These are phyloP conservation scores for Tricholoma sp. DNA, from an alignment of 768 basidiomycete species.

Conservation along the genomic window DNA sequence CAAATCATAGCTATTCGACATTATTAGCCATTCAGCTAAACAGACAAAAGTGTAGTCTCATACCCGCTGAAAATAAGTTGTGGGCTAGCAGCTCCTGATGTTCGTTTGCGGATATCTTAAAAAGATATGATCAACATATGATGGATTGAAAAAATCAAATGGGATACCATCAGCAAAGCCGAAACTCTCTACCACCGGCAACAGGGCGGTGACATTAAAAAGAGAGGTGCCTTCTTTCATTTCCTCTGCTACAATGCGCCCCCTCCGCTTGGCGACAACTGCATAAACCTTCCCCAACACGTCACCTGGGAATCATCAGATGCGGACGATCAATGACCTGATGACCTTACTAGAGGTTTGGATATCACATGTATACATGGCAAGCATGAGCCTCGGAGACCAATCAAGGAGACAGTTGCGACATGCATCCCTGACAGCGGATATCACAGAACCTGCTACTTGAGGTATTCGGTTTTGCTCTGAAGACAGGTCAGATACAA, in stretches of 20 bases:
- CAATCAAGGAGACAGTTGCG: constrained; percentile 89
- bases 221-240: constrained; percentile 98
- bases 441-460: constrained; percentile 86
- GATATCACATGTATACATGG: constrained; percentile 99
- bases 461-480: constrained; percentile 79
- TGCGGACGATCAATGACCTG: constrained; percentile 2
- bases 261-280: constrained; percentile 87
- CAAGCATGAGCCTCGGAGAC: constrained; percentile 95
- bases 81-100: constrained; percentile 95
- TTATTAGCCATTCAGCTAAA: constrained; percentile 13
- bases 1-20: constrained; percentile 70
- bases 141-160: constrained; percentile 6
- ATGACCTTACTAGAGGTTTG: constrained; percentile 86
- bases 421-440: constrained; percentile 85
- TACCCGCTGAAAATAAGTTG: constrained; percentile 96
- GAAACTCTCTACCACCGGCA: constrained; percentile 97
- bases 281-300: constrained; percentile 97
- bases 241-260: constrained; percentile 92
- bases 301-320: constrained; percentile 55
- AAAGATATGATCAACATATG: background rate
- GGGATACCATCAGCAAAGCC: constrained; percentile 90
- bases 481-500: constrained; percentile 27
- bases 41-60: constrained; percentile 18
- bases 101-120: constrained; percentile 92
- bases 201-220: constrained; percentile 84